Percentiles rank a stretch among this genome's conserved stretches.
Conservation (phyloP, 768 basidiomycete species). For the Gautieria morchelliformis region DNA sequence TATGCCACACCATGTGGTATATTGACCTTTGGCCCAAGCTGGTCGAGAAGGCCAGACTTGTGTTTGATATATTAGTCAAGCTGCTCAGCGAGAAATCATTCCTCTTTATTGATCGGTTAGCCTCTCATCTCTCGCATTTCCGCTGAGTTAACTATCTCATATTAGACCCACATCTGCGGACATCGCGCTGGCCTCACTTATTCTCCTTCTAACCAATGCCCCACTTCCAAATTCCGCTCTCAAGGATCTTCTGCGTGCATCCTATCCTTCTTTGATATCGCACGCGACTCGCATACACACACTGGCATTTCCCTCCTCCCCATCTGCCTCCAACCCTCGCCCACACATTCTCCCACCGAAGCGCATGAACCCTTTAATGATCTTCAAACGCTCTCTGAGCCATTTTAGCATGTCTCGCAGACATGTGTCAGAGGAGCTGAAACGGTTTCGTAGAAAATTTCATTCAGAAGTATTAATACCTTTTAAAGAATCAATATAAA, state of each 20-base stretch:
- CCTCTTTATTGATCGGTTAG: constrained; percentile 42
- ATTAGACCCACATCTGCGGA: constrained; percentile 56
- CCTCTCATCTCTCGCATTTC: not conserved
- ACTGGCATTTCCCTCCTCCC: constrained; percentile 19
- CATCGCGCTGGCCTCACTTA: constrained; percentile 55
- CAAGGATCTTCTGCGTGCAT: constrained; percentile 40
- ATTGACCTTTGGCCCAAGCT: constrained; percentile 31
- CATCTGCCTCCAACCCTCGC: constrained; percentile 13
- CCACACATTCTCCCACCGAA: not conserved
- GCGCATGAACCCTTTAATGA: not conserved
- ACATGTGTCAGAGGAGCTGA: too few species aligned
- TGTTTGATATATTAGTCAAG: constrained; percentile 48
- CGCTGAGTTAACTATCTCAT: not conserved
- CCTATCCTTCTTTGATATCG: constrained; percentile 46
- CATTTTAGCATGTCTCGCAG: not conserved
- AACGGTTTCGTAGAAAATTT: not conserved
- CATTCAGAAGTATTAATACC: too few species aligned
- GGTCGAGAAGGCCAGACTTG: constrained; percentile 44
- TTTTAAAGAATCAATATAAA: too few species aligned
- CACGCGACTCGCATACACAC: constrained; percentile 47
- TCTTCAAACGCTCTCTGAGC: not conserved
- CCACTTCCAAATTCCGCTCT: constrained; percentile 55
- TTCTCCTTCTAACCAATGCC: constrained; percentile 48
- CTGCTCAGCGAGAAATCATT: constrained; percentile 42
- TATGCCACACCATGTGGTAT: constrained; percentile 17